Percentiles rank a stretch among this genome's conserved stretches.
phyloP scores from a whole-genome alignment of 129 eudicot genomes.

The Flaveria ramosissima region DNA sequence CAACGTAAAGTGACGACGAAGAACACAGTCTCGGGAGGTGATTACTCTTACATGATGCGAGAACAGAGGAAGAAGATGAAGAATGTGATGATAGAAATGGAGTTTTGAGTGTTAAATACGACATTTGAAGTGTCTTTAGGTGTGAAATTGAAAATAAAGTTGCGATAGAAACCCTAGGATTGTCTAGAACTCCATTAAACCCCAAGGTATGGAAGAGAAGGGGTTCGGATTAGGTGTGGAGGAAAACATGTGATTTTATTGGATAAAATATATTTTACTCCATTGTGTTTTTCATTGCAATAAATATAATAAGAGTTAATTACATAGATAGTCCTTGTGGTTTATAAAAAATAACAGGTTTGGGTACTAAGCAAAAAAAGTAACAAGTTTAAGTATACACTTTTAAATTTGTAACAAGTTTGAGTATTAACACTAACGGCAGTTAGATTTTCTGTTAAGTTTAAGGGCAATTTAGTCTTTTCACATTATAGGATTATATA shows the following conservation, averaged over 20 bases:
- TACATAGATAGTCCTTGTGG: too few species aligned
- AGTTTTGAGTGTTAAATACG: conserved; percentile 48
- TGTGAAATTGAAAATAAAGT: conserved; percentile 11
- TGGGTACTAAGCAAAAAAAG: too few species aligned
- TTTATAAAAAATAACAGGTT: too few species aligned
- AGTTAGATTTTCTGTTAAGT: too few species aligned
- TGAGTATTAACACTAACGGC: too few species aligned
- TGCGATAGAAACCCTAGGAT: conserved; percentile 43
- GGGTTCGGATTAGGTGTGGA: conserved; percentile 38
- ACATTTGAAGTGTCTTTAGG: conserved; percentile 42
- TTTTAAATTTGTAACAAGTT: too few species aligned
- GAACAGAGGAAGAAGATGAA: conserved; percentile 41
- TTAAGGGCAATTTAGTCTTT: too few species aligned
- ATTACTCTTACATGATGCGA: conserved; percentile 36
- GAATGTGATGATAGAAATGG: conserved; percentile 33
- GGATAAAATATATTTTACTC: neutral
- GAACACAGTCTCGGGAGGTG: conserved; percentile 31
- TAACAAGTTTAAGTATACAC: too few species aligned
- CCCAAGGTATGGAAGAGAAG: conserved; percentile 24
- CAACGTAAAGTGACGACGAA: conserved; percentile 39
- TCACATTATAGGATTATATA: too few species aligned
- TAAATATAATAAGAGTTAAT: too few species aligned
- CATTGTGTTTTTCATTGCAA: too few species aligned
- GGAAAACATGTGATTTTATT: conserved; percentile 23
- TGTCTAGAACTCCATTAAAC: conserved; percentile 38